Evolutionary conservation across 2,329 filamentous ascomycete species (phyloP).

Genomic region (Xylariaceae sp.): DNA sequence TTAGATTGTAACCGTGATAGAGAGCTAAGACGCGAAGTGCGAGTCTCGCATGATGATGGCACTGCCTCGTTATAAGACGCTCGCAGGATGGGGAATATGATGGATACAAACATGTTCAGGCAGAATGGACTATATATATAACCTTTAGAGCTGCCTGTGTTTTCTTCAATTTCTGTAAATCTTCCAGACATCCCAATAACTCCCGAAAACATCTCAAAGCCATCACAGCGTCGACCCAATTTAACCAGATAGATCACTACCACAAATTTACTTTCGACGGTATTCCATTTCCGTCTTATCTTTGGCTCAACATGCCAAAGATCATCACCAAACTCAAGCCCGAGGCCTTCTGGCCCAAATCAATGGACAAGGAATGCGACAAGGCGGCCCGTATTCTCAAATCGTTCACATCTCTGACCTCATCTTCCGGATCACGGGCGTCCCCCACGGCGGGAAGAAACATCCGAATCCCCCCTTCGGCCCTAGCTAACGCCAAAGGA

Average conservation of each 20-base stretch:
- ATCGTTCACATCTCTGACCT: conserved; percentile 72
- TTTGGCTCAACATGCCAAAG: conserved; percentile 26
- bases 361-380: conserved; percentile 82
- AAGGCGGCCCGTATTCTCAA: conserved; percentile 81
- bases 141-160: too few species aligned
- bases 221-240: too few species aligned
- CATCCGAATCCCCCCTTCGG: conserved; percentile 51
- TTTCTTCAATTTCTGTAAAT: too few species aligned
- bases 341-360: conserved; percentile 82
- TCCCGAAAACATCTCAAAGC: too few species aligned
- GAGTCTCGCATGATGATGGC: background rate
- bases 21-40: background rate
- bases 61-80: background rate
- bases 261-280: background rate
- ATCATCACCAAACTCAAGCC: conserved; percentile 76
- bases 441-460: background rate
- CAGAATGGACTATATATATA: too few species aligned
- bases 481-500: conserved; percentile 61
- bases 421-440: conserved; percentile 19
- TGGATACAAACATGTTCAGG: too few species aligned
- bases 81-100: background rate
- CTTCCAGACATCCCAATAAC: too few species aligned
- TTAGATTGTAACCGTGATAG: background rate
- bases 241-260: too few species aligned
- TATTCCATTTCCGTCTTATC: background rate